Evolutionary conservation across 2,329 filamentous ascomycete species (phyloP), one percentile per base, ranked within the genome.

Genomic region (Mollisiaceae sp.): DNA sequence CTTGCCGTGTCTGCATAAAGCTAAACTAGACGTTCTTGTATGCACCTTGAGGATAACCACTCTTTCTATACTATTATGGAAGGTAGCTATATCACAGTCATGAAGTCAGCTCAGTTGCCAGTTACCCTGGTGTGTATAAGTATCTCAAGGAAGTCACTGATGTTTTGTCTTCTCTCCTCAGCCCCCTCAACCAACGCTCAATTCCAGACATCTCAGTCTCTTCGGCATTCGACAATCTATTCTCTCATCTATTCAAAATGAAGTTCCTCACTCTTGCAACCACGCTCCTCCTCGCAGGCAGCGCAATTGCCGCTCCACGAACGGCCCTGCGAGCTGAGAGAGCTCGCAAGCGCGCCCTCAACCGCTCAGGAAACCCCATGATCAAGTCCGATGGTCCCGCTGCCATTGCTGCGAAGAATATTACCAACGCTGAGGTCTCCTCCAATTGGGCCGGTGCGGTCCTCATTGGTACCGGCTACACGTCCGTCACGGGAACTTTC

Each of bases 371-470:
- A 9, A 57, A 57, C 35, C 32, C 55, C 32, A 41, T 36, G 55
- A 57, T 57, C 18, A 36, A 57, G 32, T 57, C 55, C 64, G 70
- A 72, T 68, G 50, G 50, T 12, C 24, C 50, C 4, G 50, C 50
- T 12, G 50, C 15, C 11, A 35, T 54, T 54, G 50, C 50, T 32
- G 22, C 50, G 3, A 14, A 22, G 11, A 54, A 54, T 18, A 54
- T 18, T 54, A 32, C 77, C 57, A 73, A 84, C 18, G 80, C 83
- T 32, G 69, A 80, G 36, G 87, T 87, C 77, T 82, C 78, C 65
- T 78, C 77, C 71, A 88, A 88, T 79, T 88, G 86, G 86, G 82
- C 85, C 9, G 86, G 86, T 39, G 84, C 84, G 0, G 83, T 87
- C 9, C 79, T 85, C 60, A 47, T 82, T 39, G 80, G 81, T 52